Evolutionary conservation across 208 protist species (phyloP), one percentile per base, ranked within the genome.

Genomic region (Trichomonas vaginalis): DNA sequence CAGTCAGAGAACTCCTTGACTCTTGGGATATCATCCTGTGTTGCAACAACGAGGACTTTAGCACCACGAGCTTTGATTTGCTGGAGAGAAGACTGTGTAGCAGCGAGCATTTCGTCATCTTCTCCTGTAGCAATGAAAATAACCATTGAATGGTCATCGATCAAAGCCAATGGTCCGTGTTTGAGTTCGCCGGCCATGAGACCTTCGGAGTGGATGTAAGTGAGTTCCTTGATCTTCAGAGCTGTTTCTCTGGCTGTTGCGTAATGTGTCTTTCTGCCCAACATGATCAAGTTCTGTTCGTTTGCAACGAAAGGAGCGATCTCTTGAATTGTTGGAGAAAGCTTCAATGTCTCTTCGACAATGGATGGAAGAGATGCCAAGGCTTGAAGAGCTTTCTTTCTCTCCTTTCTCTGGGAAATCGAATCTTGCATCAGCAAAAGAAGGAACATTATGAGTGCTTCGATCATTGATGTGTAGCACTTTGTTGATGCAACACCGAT

Each of bases 401-500:
- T 35, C 23, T 70, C 14, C 23, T 56, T 15, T 37, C 37, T 39
- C 35, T 49, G 82, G 37, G 0, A 23, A 12, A 83, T 95, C 21
- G 32, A 42, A 46, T 96, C 90, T 96, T 97, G n/a, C 47, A 82
- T 82, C n/a, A 96, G 37, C 39, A 45, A 4, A 12, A 96, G 49
- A 35, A 92, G 95, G 56, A 97, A 39, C 40, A 97, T 47, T 35
- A 88, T 61, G 45, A 98, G 70, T 23, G 95, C 96, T 35, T 95
- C 96, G 12, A 98, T 96, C 49, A 97, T 96, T n/a, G 96, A 96
- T 0, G 96, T 97, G 56, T 97, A 98, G 4, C 97, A 97, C 61
- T 98, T 98, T 21, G 97, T 98, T 35, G 97, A 98, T 0, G 97
- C 97, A 0, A 98, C 97, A 49, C 96, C 97, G 82, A 97, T 87